Conservation (phyloP, 148 eudicot species). For the Amaranthus hypochondriacus region DNA sequence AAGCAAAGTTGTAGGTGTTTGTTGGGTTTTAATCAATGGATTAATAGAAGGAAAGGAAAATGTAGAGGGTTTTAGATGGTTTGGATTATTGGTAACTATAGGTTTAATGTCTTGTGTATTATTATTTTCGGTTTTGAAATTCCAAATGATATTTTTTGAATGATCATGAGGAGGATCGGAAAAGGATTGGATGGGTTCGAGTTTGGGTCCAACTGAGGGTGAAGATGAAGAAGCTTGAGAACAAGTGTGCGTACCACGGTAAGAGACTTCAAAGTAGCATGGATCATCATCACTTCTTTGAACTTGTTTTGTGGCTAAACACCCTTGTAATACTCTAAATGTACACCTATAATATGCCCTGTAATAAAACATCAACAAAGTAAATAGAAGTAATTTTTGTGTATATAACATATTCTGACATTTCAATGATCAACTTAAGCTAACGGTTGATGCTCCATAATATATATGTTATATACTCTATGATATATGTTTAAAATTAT, state of each 20-base stretch:
- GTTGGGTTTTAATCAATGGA: background rate
- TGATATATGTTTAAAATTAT: too few species aligned
- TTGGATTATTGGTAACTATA: background rate
- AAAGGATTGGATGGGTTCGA: conserved; percentile 18
- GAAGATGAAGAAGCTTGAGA: conserved; percentile 13
- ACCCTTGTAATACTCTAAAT: conserved; percentile 21
- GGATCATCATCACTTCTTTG: conserved; percentile 43
- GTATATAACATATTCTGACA: too few species aligned
- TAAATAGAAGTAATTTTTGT: too few species aligned
- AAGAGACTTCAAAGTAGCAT: conserved; percentile 28
- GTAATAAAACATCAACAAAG: conserved; percentile 7
- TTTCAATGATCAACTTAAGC: too few species aligned
- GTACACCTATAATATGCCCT: conserved; percentile 38
- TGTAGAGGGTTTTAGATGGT: conserved; percentile 3
- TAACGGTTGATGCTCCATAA: too few species aligned
- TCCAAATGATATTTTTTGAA: conserved; percentile 17
- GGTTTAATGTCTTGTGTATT: conserved; percentile 19
- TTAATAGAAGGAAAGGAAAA: conserved; percentile 14
- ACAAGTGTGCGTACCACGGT: conserved; percentile 39
- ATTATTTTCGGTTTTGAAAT: conserved; percentile 8
- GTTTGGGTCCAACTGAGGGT: background rate
- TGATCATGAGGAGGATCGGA: background rate
- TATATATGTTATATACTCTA: too few species aligned
- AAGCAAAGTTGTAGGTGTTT: background rate
- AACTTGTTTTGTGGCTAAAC: conserved; percentile 39